Base-by-base conservation (phyloP, 139 green algal species). In the Limnomonas spitsbergensis region DNA sequence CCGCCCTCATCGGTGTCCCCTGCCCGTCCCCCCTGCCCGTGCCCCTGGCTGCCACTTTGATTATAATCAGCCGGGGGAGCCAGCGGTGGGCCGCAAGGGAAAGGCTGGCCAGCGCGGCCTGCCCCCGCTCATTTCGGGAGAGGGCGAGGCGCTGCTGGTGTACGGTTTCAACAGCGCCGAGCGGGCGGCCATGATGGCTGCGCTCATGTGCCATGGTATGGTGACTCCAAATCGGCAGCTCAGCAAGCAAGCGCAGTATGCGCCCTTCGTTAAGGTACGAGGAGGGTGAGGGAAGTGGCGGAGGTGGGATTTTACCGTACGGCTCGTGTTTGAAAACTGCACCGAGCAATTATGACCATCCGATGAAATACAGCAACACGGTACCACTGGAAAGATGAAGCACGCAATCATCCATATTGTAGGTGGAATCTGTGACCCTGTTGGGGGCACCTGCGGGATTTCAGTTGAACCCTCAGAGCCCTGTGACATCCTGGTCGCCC, bases 211-310 rank as follows among this genome's bases (percentile, higher is more conserved):
- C 6, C 24, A 36, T 37, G 61, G 61, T 24, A 72, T 72, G 6
- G 29, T 24, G 6, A 39, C 29, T 34, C 7, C 61, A 37, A 24
- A 34, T 72, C 27, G 29, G 61, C 27, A 34, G 61, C 26, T 34
- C 26, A 7, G 29, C 27, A 36, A 72, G 61, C 26, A 24, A 34
- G 26, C 29, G 29, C 24, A n/a, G 61, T 72, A 72, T 36, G 29
- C 61, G 29, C 61, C 61, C 6, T 72, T 72, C 29, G 29, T 72
- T 7, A 34, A 72, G 61, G 61, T 72, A 37, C n/a, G n/a, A n/a
- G n/a, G n/a, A n/a, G n/a, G n/a, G n/a, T n/a, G n/a, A n/a, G n/a
- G n/a, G n/a, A n/a, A n/a, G n/a, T n/a, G n/a, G n/a, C n/a, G n/a
- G n/a, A n/a, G n/a, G n/a, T n/a, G n/a, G n/a, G n/a, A n/a, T n/a